Evolutionary conservation across 441 rosid genomes (phyloP).

Genomic region (Mallotus repandus): DNA sequence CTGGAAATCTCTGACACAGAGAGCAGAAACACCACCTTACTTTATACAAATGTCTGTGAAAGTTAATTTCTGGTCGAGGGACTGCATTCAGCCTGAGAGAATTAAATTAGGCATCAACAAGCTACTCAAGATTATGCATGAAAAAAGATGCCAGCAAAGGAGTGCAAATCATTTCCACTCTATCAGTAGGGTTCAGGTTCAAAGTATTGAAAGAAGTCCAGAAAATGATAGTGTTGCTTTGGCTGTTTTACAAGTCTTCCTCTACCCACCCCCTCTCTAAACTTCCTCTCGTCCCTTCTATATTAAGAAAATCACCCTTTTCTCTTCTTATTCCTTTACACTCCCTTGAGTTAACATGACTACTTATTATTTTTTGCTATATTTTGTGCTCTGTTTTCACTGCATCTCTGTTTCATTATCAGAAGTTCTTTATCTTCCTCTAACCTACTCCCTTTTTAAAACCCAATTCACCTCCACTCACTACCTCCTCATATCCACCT

Average conservation of each 20-base stretch:
- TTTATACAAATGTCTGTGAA: slow-evolving; percentile 95
- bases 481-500: too few relatives aligned
- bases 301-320: too few relatives aligned
- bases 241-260: slow-evolving; percentile 94
- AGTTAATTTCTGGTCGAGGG: slow-evolving; percentile 88
- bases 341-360: too few relatives aligned
- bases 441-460: too few relatives aligned
- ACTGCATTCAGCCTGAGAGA: slow-evolving; percentile 95
- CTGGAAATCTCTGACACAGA: slow-evolving; percentile 85
- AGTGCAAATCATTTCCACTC: slow-evolving; percentile 59
- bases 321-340: too few relatives aligned
- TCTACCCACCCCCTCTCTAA: too few relatives aligned
- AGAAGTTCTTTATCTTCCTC: too few relatives aligned
- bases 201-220: slow-evolving; percentile 86
- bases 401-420: too few relatives aligned
- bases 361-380: too few relatives aligned
- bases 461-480: too few relatives aligned
- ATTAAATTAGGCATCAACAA: slow-evolving; percentile 78
- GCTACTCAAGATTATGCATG: slow-evolving; percentile 69
- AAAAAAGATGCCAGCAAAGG: slow-evolving; percentile 57
- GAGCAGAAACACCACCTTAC: slow-evolving; percentile 98
- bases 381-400: too few relatives aligned
- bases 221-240: slow-evolving; percentile 71
- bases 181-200: slow-evolving; percentile 80
- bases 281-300: too few relatives aligned